Base-by-base conservation (phyloP, 306 rosid genomes). In the Arachis hypogaea region DNA sequence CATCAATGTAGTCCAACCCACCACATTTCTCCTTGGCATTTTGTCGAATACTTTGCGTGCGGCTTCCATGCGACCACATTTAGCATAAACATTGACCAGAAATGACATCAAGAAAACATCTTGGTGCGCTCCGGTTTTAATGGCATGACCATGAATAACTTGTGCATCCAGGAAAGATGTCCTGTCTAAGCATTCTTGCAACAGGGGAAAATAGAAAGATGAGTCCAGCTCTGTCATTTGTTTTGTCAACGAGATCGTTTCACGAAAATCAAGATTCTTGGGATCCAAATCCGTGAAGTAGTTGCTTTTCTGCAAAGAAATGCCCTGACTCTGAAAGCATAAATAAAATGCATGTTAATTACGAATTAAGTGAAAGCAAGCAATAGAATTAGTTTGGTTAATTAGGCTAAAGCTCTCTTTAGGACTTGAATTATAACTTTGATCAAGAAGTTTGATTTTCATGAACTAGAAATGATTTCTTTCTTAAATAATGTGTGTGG, bases 1-100 rank as follows among this genome's bases (percentile, higher is more conserved):
- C 88, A 88, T 86, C 76, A 94, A 80, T 7, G 86, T 82, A 11
- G 91, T 94, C 98, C 98, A 94, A 0, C 88, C 75, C 61, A 83
- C 73, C 43, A 78, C 88, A 59, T 81, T 85, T 86, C 91, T 85
- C 41, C 50, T 41, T 9, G 85, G 86, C 87, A 91, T 66, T 30
- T 79, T 76, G 69, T 91, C 86, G 5, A 94, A 89, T 7, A 62
- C 86, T 59, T 81, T 89, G 33, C 68, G 86, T 52, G 96, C 96
- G 69, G 41, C 66, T 28, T 78, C 90, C 87, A 93, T 82, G 81
- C 66, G 47, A 28, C 86, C 85, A 60, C 94, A 93, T 78, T 89
- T 93, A 3, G 88, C 89, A 71, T 93, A 93, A 63, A 86, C 88
- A 11, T 82, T 85, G 33, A 89, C 80, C 22, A 93, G 82, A 77